A percentile compares a stretch with the other conserved stretches of the same genome.
Conservation (phyloP, 2,329 filamentous ascomycete species). For the Clarireedia paspali region DNA sequence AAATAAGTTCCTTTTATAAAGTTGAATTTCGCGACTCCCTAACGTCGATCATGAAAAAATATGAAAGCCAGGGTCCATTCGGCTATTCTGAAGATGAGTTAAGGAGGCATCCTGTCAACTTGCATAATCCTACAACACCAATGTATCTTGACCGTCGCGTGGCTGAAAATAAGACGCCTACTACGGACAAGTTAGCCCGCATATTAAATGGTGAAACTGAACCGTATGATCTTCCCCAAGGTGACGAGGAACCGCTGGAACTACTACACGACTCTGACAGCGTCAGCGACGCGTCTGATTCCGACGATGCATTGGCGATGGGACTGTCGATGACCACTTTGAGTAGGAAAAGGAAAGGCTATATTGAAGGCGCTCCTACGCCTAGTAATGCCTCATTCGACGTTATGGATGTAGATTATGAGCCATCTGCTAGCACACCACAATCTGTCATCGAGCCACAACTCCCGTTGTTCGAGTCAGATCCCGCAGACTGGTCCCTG, state of each 20-base stretch:
- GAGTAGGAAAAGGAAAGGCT: slow-evolving; percentile 28
- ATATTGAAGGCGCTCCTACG: slow-evolving; percentile 18
- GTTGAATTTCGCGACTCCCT: slow-evolving; percentile 27
- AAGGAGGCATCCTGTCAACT: background rate
- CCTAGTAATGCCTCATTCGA: slow-evolving; percentile 26
- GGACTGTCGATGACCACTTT: slow-evolving; percentile 40
- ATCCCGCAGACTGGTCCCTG: slow-evolving; percentile 35
- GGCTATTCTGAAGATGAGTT: slow-evolving; percentile 15
- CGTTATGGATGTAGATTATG: slow-evolving; percentile 24
- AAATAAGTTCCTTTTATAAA: slow-evolving; percentile 24
- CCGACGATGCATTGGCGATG: slow-evolving; percentile 44
- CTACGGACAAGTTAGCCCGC: slow-evolving; percentile 31
- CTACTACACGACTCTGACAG: slow-evolving; percentile 22
- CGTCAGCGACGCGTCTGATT: slow-evolving; percentile 45
- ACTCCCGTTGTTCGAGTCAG: slow-evolving; percentile 25
- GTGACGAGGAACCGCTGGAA: slow-evolving; percentile 19
- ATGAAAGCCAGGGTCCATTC: slow-evolving; percentile 25
- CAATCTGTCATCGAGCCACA: slow-evolving; percentile 22
- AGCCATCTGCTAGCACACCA: slow-evolving; percentile 20
- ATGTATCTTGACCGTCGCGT: slow-evolving; percentile 22
- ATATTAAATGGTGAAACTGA: slow-evolving; percentile 35
- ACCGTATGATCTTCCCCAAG: slow-evolving; percentile 7
- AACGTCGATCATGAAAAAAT: slow-evolving; percentile 27
- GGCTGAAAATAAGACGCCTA: slow-evolving; percentile 9
- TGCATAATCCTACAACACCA: slow-evolving; percentile 21